Base-by-base conservation (phyloP, 202 grass and related monocot genomes). In the Thinopyrum obtusiflorum region DNA sequence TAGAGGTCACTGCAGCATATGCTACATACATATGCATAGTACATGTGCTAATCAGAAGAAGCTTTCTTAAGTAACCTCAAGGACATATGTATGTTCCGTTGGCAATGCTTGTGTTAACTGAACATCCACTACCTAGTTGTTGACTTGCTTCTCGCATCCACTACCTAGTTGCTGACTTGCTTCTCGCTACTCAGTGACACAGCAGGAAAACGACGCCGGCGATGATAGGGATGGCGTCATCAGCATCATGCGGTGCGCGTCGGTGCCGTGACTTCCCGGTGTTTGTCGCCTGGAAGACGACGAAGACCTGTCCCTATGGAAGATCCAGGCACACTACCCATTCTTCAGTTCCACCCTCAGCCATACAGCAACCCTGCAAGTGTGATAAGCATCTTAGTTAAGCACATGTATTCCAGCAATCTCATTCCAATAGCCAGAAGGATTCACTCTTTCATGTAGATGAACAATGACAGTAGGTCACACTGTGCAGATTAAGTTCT, bases 241-340 rank as follows among this genome's bases (percentile, higher is more conserved):
- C 32, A 33, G 26, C 76, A 47, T 69, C 13, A 28, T 49, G 73
- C 10, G 53, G 31, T 18, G 55, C 24, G 15, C 40, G 33, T 68
- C 24, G 46, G 26, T 32, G 69, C 6, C 68, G 18, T 36, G 33
- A 51, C 29, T 28, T 20, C 25, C 44, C 55, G 35, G 49, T 21
- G 33, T 26, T 82, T 17, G 87, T 49, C 77, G 15, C 70, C 67
- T 82, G 32, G 87, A 36, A 47, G 9, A 36, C 32, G 33, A 44
- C 5, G 68, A 42, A n/a, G 65, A 21, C 31, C 9, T 79, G 79
- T 62, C 83, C 80, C 35, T 90, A 77, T 72, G 59, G 65, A 93
- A 93, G 79, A 93, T 64, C 35, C 32, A 83, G 83, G 83, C 92
- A 93, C 77, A 87, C 92, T 12, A 91, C 83, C 85, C 88, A 93